Evolutionary conservation across 1,139 yeast genomes (phyloP).

Genomic region (Suhomyces guaymorum): DNA sequence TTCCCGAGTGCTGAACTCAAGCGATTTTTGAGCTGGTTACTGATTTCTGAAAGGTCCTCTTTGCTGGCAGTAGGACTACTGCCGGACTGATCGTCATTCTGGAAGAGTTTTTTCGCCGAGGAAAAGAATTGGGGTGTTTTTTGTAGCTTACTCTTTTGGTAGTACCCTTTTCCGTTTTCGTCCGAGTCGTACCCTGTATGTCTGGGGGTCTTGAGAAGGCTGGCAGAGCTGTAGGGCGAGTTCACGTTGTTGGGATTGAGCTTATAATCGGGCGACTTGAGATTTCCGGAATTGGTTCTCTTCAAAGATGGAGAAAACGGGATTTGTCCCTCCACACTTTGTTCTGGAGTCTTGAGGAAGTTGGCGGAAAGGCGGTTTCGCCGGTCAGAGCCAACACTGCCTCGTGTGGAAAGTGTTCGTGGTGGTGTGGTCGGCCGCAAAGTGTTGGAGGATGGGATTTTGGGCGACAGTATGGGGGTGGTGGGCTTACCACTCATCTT

Average conservation of each 20-base stretch:
- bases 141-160: constrained; percentile 27
- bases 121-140: constrained; percentile 45
- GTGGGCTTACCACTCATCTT: constrained; percentile 31
- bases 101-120: constrained; percentile 40
- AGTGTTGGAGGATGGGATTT: constrained; percentile 16
- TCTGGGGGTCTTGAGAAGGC: constrained; percentile 40
- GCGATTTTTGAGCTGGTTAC: constrained; percentile 39
- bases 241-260: constrained; percentile 25
- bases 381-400: constrained; percentile 11
- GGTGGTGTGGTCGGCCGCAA: constrained; percentile 35
- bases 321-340: constrained; percentile 18
- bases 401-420: constrained; percentile 16
- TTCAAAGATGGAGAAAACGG: constrained; percentile 47
- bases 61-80: constrained; percentile 19
- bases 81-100: constrained; percentile 22
- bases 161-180: constrained; percentile 11
- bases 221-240: constrained; percentile 32
- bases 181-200: constrained; percentile 31
- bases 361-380: constrained; percentile 25
- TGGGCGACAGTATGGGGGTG: constrained; percentile 40
- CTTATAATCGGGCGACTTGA: constrained; percentile 37
- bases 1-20: constrained; percentile 45
- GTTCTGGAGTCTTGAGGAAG: constrained; percentile 39
- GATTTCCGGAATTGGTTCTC: constrained; percentile 32
- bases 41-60: constrained; percentile 42